These are phyloP conservation scores for Leccinellum rugosiceps DNA, from an alignment of 768 basidiomycete genomes.

Conservation along the genomic window DNA sequence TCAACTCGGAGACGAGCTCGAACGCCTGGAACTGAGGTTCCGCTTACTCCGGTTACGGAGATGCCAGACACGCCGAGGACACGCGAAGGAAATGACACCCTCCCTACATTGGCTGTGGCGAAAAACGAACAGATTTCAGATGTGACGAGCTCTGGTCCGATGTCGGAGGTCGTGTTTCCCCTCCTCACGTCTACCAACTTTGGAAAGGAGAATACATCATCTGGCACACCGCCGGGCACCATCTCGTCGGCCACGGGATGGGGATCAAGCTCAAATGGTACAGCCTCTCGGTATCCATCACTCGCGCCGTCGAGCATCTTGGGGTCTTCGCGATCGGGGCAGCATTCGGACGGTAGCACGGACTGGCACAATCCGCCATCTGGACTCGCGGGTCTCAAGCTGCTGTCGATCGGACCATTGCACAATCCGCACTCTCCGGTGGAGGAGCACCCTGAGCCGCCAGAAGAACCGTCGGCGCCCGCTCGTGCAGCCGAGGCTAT, in stretches of 20 bases:
- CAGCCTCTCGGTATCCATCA: slow-evolving; percentile 28
- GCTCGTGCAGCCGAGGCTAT: not conserved
- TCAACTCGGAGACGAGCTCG: slow-evolving; percentile 9
- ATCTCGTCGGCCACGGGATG: slow-evolving; percentile 11
- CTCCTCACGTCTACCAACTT: slow-evolving; percentile 28
- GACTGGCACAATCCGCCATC: slow-evolving; percentile 27
- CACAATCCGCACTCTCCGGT: slow-evolving; percentile 24
- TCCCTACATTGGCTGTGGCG: not conserved
- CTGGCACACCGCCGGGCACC: slow-evolving; percentile 15
- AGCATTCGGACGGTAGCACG: slow-evolving; percentile 9
- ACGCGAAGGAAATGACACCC: not conserved
- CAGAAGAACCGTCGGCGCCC: not conserved
- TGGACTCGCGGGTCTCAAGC: slow-evolving; percentile 20
- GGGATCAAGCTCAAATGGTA: slow-evolving; percentile 15
- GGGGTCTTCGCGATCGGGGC: slow-evolving; percentile 4
- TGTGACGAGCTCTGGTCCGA: slow-evolving; percentile 6
- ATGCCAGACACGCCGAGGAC: slow-evolving; percentile 5
- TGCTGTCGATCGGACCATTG: slow-evolving; percentile 11
- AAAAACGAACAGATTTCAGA: slow-evolving; percentile 10
- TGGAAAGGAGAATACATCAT: slow-evolving; percentile 19
- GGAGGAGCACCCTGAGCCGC: slow-evolving; percentile 4
- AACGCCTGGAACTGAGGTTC: not conserved
- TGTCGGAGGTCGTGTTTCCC: slow-evolving; percentile 8
- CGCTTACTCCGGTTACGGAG: slow-evolving; percentile 23
- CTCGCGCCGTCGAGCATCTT: slow-evolving; percentile 19